Evolutionary conservation across 2,329 filamentous ascomycete genomes (phyloP).

Genomic region (Fusarium sp.): DNA sequence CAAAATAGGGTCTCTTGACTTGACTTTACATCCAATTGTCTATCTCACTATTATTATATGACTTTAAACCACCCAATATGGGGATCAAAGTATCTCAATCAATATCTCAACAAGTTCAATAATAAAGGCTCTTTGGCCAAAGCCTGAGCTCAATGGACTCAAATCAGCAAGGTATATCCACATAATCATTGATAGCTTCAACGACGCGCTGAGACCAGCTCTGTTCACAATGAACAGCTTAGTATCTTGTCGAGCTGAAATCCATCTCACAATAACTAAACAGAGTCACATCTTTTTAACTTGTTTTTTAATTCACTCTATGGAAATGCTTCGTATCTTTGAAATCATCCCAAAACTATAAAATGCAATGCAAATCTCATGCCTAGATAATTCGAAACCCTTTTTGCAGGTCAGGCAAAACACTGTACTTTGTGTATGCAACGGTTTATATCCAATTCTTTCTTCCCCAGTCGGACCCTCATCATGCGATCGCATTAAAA

Average conservation of each 20-base stretch:
- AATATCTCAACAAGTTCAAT: not conserved
- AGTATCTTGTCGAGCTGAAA: too few relatives aligned
- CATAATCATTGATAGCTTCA: too few relatives aligned
- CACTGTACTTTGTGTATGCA: not conserved
- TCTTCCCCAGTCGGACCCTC: not conserved
- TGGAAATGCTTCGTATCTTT: not conserved
- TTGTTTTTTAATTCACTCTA: not conserved
- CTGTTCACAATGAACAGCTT: too few relatives aligned
- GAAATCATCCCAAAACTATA: not conserved
- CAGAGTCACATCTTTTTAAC: not conserved
- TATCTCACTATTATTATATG: not conserved
- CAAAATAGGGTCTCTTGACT: not conserved
- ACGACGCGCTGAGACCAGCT: too few relatives aligned
- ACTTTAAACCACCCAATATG: not conserved
- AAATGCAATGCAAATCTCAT: constrained; percentile 7
- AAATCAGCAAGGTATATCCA: too few relatives aligned
- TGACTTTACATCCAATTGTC: not conserved
- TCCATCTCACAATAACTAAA: not conserved
- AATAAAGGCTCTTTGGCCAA: not conserved
- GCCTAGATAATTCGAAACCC: not conserved
- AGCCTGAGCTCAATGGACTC: too few relatives aligned
- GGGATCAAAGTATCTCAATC: not conserved
- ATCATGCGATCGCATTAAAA: constrained; percentile 8
- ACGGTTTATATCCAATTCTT: not conserved
- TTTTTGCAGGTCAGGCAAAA: not conserved